phyloP scores from a whole-genome alignment of 306 rosid species.

The Ormosia emarginata region DNA sequence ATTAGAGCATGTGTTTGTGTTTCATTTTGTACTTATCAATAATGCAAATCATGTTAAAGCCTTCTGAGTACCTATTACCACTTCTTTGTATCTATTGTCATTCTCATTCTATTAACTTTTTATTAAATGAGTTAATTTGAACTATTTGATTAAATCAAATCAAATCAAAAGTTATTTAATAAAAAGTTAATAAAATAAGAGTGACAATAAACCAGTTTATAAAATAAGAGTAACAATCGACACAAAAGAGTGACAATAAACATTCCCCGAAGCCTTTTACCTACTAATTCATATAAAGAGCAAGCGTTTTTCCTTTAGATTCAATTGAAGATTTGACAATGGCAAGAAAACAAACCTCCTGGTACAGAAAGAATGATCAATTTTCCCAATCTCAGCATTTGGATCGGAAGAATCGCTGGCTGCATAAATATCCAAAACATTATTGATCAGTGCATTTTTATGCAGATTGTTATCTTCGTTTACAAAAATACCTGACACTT shows the following conservation, averaged over 20 bases:
- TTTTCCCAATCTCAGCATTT: conserved; percentile 77
- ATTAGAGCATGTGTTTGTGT: not conserved
- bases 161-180: no score
- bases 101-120: no score
- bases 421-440: conserved; percentile 34
- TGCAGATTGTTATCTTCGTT: not conserved
- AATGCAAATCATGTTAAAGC: not conserved
- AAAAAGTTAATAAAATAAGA: no score
- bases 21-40: not conserved
- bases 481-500: not conserved
- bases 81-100: no score
- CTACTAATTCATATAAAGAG: not conserved
- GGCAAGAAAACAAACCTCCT: conserved; percentile 59
- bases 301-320: not conserved
- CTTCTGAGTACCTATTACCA: not conserved
- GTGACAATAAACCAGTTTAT: no score
- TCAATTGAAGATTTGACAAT: not conserved
- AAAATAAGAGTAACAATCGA: no score
- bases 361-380: conserved; percentile 85
- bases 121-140: no score
- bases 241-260: no score
- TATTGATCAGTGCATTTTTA: not conserved
- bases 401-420: conserved; percentile 89
- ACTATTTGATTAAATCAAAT: no score
- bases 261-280: not conserved